A percentile compares a stretch with the other conserved stretches of the same genome.
phyloP scores from a whole-genome alignment of 2,329 filamentous ascomycete species.

The Fusarium metavorans region DNA sequence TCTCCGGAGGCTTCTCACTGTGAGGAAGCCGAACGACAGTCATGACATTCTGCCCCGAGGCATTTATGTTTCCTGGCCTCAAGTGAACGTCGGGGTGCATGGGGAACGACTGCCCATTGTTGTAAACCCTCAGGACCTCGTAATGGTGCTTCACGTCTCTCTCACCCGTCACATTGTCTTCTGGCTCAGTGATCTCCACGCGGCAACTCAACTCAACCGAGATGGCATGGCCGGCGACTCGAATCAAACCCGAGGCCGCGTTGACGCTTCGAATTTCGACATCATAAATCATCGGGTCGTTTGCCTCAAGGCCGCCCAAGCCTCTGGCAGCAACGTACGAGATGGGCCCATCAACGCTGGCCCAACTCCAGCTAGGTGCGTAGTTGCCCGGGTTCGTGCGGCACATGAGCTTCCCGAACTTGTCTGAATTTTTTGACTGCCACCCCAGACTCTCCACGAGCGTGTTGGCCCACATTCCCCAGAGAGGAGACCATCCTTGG shows the following conservation, averaged over 20 bases:
- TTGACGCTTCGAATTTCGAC: neutral
- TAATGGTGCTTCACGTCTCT: neutral
- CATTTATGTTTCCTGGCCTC: neutral
- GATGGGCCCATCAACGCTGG: neutral
- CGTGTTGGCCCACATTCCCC: neutral
- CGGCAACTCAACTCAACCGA: neutral
- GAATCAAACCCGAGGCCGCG: neutral
- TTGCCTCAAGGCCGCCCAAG: neutral
- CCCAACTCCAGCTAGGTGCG: neutral
- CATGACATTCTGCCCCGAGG: neutral
- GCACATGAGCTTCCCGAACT: neutral
- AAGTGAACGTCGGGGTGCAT: constrained; percentile 2
- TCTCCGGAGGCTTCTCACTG: neutral
- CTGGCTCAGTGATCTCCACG: neutral
- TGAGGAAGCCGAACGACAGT: neutral
- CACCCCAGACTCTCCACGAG: neutral
- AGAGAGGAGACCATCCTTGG: constrained; percentile 1
- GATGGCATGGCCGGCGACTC: neutral
- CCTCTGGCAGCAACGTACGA: neutral
- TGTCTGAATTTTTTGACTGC: neutral
- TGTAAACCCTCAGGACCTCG: neutral
- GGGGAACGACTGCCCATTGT: neutral
- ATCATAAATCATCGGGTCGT: neutral
- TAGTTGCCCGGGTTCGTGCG: neutral
- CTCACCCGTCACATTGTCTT: neutral